These are phyloP conservation scores for Lentinus tigrinus DNA, from an alignment of 768 basidiomycete genomes.

Conservation along the genomic window DNA sequence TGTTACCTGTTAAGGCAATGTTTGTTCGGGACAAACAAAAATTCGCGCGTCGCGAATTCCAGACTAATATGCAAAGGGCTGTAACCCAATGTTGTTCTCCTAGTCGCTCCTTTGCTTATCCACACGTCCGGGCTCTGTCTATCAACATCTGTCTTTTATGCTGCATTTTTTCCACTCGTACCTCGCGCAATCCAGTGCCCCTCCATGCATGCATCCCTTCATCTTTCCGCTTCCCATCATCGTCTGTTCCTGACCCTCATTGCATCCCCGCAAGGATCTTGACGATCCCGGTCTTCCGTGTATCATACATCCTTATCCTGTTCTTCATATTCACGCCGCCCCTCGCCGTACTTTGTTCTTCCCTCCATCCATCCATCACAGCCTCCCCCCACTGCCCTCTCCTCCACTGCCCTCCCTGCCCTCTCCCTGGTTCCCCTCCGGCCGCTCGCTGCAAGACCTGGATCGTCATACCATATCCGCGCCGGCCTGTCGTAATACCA, in stretches of 20 bases:
- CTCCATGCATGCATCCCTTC: slow-evolving; percentile 1
- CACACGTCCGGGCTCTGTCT: neutral
- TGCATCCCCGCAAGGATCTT: slow-evolving; percentile 10
- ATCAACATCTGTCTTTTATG: neutral
- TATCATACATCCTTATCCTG: slow-evolving; percentile 12
- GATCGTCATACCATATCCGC: neutral
- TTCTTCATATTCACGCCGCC: neutral
- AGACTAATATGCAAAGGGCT: too few relatives aligned
- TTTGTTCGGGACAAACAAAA: too few relatives aligned
- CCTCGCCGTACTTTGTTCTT: neutral
- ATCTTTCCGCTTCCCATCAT: neutral
- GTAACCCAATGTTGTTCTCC: neutral
- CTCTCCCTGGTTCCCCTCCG: neutral
- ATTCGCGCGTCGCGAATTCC: too few relatives aligned
- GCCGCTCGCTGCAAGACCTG: neutral
- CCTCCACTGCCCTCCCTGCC: neutral
- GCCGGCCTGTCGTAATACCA: slow-evolving; percentile 2
- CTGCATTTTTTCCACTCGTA: neutral
- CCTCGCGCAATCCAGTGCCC: neutral
- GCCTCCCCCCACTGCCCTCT: neutral
- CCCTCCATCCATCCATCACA: neutral
- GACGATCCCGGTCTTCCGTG: slow-evolving; percentile 15
- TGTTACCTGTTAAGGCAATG: too few relatives aligned
- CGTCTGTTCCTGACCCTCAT: neutral
- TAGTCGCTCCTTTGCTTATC: neutral